A percentile compares a stretch with the other conserved stretches of the same genome.
Conservation (phyloP, 2,329 filamentous ascomycete species). For the Davidsoniella virescens region DNA sequence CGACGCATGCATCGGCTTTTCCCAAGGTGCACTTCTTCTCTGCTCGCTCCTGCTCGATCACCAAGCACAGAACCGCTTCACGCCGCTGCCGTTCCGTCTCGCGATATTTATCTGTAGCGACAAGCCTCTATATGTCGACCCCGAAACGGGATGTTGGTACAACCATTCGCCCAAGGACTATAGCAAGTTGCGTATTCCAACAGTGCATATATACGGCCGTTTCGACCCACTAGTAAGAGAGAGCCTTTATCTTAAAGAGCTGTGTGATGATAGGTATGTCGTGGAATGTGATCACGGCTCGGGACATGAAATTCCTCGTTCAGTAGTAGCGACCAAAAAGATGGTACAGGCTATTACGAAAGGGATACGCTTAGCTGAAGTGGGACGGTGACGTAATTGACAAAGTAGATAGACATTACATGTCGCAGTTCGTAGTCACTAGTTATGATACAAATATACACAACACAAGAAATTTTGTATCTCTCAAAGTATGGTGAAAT, state of each 20-base stretch:
- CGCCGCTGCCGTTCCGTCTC: slow-evolving; percentile 1
- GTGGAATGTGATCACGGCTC: neutral
- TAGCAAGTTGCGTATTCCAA: slow-evolving; percentile 4
- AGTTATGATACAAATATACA: no score
- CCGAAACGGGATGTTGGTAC: neutral
- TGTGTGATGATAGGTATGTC: neutral
- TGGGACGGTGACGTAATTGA: no score
- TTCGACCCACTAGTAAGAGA: neutral
- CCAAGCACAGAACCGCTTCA: neutral
- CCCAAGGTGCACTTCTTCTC: slow-evolving; percentile 13
- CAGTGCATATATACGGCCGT: slow-evolving; percentile 5
- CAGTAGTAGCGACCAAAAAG: neutral
- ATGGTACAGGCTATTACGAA: slow-evolving; percentile 1
- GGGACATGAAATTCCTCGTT: slow-evolving; percentile 4
- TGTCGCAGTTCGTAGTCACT: no score
- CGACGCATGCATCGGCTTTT: slow-evolving; percentile 16
- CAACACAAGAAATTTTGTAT: no score
- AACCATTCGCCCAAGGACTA: neutral
- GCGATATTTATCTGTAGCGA: slow-evolving; percentile 7
- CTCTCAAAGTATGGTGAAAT: no score
- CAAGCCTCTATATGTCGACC: neutral
- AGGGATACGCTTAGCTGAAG: neutral
- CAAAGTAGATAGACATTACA: no score
- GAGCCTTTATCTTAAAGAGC: neutral
- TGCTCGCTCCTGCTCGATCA: neutral